Evolutionary conservation across 1,284 basidiomycete genomes (phyloP).

Genomic region (Ustilago crameri): DNA sequence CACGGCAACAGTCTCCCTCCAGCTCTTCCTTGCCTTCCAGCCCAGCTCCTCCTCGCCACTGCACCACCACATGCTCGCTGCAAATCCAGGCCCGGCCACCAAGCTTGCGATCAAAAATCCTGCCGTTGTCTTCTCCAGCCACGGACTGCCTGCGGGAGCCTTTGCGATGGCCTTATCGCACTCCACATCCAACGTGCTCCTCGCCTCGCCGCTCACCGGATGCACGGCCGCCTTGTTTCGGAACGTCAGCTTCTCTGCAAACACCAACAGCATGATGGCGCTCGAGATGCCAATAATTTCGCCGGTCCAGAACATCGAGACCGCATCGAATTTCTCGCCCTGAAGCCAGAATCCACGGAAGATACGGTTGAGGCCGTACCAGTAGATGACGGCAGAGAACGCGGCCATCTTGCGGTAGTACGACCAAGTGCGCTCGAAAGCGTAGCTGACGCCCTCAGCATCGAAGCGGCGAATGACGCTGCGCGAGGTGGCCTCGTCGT

Average conservation of each 20-base stretch:
- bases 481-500: conserved; percentile 32
- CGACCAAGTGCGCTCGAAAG: conserved; percentile 55
- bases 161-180: conserved; percentile 51
- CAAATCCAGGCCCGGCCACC: conserved; percentile 46
- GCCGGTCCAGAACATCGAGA: conserved; percentile 42
- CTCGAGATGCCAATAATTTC: conserved; percentile 28
- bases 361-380: conserved; percentile 52
- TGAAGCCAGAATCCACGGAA: conserved; percentile 23
- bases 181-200: conserved; percentile 41
- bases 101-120: conserved; percentile 32
- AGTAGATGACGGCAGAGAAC: conserved; percentile 46
- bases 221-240: conserved; percentile 32
- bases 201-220: conserved; percentile 34
- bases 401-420: conserved; percentile 52
- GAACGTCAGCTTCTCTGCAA: conserved; percentile 37
- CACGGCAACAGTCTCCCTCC: conserved; percentile 50
- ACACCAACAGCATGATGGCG: conserved; percentile 25
- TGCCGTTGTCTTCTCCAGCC: conserved; percentile 40
- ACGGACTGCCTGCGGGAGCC: conserved; percentile 46
- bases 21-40: conserved; percentile 52
- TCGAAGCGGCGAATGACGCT: conserved; percentile 36
- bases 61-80: conserved; percentile 57
- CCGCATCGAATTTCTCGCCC: conserved; percentile 28
- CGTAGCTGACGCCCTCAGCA: conserved; percentile 51
- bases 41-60: conserved; percentile 54